These are phyloP conservation scores for Termitomyces sp. DNA, from an alignment of 768 basidiomycete genomes.

Conservation along the genomic window DNA sequence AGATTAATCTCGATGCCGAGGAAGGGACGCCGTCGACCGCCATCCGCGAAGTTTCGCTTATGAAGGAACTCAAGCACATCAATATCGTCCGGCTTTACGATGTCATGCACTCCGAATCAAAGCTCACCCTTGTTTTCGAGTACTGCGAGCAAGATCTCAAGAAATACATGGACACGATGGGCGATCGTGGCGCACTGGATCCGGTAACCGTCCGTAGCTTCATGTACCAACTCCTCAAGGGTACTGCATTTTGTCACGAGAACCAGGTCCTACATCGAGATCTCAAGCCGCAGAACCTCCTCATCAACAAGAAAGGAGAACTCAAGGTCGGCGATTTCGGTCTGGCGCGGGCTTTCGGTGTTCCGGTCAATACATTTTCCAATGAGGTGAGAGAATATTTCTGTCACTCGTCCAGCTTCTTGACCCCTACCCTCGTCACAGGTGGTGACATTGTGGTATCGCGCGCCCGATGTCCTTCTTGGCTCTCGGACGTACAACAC, in stretches of 20 bases:
- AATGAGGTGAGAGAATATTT: slow-evolving; percentile 68
- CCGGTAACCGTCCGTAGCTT: slow-evolving; percentile 90
- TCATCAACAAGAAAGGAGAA: slow-evolving; percentile 97
- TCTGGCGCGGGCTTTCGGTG: slow-evolving; percentile 94
- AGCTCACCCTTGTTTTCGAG: slow-evolving; percentile 97
- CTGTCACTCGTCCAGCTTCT: not conserved
- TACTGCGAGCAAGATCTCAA: slow-evolving; percentile 98
- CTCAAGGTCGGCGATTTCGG: slow-evolving; percentile 98
- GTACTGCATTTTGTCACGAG: slow-evolving; percentile 98
- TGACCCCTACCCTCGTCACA: slow-evolving; percentile 26
- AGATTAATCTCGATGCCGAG: slow-evolving; percentile 98
- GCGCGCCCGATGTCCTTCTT: slow-evolving; percentile 95
- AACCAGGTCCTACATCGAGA: slow-evolving; percentile 98
- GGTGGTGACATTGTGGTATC: slow-evolving; percentile 99
- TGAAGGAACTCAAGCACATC: slow-evolving; percentile 99
- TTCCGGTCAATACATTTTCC: slow-evolving; percentile 98
- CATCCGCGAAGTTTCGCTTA: slow-evolving; percentile 97
- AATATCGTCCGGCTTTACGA: slow-evolving; percentile 98
- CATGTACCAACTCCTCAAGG: slow-evolving; percentile 96
- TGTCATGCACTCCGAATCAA: slow-evolving; percentile 98
- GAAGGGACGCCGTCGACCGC: slow-evolving; percentile 99
- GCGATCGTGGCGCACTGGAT: slow-evolving; percentile 93
- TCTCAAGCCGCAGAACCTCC: slow-evolving; percentile 96
- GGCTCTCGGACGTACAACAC: slow-evolving; percentile 98
- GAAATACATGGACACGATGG: slow-evolving; percentile 98